Evolutionary conservation across 257 asterid species (phyloP), one percentile per base, ranked within the genome.

Genomic region (Penstemon eatonii): DNA sequence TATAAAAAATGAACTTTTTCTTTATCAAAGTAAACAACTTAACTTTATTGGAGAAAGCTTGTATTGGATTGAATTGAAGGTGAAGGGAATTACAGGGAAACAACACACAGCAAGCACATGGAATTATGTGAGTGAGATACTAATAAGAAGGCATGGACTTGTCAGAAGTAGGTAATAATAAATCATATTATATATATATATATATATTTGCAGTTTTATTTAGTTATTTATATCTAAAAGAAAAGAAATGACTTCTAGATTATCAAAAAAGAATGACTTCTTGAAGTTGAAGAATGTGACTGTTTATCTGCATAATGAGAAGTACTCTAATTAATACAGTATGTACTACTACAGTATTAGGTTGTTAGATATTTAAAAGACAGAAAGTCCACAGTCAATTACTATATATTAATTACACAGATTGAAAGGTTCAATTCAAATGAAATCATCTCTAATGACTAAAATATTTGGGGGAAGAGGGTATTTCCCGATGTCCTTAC

Each of bases 141-240:
- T 66, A 67, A 79, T 41, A 42, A 75, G 68, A 71, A 67, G 75
- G 82, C 80, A 65, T 65, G 84, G 81, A 74, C 73, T 59, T 79
- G 63, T 77, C 76, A 76, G 82, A 47, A 78, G 78, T 82, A 73
- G 87, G 85, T 82, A 75, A 74, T 62, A 8, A 47, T 62, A 8
- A 47, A 8, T 61, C 53, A 33, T 70, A 3, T 4, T 58, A 40
- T 9, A 36, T 47, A 13, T 45, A 9, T n/a, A 8, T 25, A 66
- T 25, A 25, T 25, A 2, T 13, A 58, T 54, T 65, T 58, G 56
- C n/a, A 38, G n/a, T 43, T 0, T 40, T 57, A 19, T 63, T 3
- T 10, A 7, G 40, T 25, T 50, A 4, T 8, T 15, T 15, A 25
- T 25, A 25, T 25, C 33, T 25, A 25, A 25, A 25, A 1, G 33